These are phyloP conservation scores for Ceraceosorus bombacis DNA, from an alignment of 1,284 basidiomycete genomes.

Conservation along the genomic window DNA sequence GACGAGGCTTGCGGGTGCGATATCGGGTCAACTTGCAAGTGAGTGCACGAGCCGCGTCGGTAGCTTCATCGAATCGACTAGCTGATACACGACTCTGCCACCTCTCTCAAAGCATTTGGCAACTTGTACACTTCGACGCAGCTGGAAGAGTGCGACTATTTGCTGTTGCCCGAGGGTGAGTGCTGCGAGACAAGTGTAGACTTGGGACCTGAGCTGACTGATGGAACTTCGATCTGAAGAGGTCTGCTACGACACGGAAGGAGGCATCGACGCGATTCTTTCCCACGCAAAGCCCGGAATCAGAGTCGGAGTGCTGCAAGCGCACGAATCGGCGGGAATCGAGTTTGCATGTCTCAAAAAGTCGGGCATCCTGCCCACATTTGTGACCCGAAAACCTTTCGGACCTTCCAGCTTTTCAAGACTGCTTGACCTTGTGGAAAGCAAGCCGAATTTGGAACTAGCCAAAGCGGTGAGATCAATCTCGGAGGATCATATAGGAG, in stretches of 20 bases:
- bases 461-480: too few relatives aligned
- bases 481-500: background rate
- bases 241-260: constrained; percentile 18
- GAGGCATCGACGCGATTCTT: constrained; percentile 22
- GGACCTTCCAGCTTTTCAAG: constrained; percentile 23
- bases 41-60: background rate
- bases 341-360: constrained; percentile 23
- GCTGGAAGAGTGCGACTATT: constrained; percentile 24
- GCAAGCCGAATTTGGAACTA: too few relatives aligned
- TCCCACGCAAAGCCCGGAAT: constrained; percentile 22
- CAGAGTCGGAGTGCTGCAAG: constrained; percentile 32
- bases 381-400: constrained; percentile 33
- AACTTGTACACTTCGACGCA: constrained; percentile 29
- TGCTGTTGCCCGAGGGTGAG: constrained; percentile 28
- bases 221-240: constrained; percentile 15
- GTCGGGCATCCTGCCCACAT: constrained; percentile 17
- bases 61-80: background rate
- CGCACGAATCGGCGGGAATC: constrained; percentile 25
- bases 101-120: constrained; percentile 13
- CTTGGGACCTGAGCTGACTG: too few relatives aligned
- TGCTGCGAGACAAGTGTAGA: constrained; percentile 13
- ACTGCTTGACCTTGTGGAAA: constrained; percentile 13
- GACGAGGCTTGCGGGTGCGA: constrained; percentile 24
- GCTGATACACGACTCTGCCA: background rate
- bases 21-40: constrained; percentile 26